Percentiles rank a stretch among this genome's conserved stretches.
Evolutionary conservation across 2,329 filamentous ascomycete species (phyloP).

Genomic region (Aureobasidium sp.): DNA sequence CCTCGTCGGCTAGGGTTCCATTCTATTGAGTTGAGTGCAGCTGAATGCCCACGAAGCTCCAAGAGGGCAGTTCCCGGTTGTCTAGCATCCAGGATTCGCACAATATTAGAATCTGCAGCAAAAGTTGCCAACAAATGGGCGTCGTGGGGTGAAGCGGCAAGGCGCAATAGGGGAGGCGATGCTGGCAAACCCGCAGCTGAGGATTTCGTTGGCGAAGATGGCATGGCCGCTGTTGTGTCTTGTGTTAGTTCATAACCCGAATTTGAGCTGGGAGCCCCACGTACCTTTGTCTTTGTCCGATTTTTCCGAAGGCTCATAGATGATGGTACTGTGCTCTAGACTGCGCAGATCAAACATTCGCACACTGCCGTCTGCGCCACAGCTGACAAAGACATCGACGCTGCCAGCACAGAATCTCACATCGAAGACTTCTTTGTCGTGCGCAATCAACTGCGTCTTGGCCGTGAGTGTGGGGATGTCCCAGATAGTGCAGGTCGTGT

Average conservation of each 20-base stretch:
- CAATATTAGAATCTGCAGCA: conserved; percentile 82
- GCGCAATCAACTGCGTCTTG: conserved; percentile 95
- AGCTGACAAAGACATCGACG: conserved; percentile 97
- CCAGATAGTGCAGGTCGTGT: conserved; percentile 99
- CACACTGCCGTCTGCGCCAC: conserved; percentile 93
- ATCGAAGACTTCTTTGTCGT: conserved; percentile 98
- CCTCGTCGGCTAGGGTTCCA: conserved; percentile 87
- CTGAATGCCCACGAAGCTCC: conserved; percentile 82
- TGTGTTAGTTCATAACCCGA: neutral
- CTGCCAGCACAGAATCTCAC: conserved; percentile 97
- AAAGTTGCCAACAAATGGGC: conserved; percentile 95
- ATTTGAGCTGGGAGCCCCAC: conserved; percentile 14
- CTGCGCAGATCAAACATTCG: conserved; percentile 98
- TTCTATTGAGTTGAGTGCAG: conserved; percentile 84
- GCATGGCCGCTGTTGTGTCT: conserved; percentile 35
- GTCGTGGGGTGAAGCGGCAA: conserved; percentile 90
- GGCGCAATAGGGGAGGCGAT: conserved; percentile 61
- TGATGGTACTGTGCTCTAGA: conserved; percentile 96
- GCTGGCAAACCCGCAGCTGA: conserved; percentile 57
- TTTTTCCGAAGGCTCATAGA: conserved; percentile 94
- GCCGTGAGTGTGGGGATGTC: conserved; percentile 96
- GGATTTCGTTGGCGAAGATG: conserved; percentile 65
- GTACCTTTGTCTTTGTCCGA: conserved; percentile 47
- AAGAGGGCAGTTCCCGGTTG: conserved; percentile 93
- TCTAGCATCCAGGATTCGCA: conserved; percentile 91